These are phyloP conservation scores for Neocatenulostroma microsporum DNA, from an alignment of 2,329 filamentous ascomycete genomes.

Conservation along the genomic window DNA sequence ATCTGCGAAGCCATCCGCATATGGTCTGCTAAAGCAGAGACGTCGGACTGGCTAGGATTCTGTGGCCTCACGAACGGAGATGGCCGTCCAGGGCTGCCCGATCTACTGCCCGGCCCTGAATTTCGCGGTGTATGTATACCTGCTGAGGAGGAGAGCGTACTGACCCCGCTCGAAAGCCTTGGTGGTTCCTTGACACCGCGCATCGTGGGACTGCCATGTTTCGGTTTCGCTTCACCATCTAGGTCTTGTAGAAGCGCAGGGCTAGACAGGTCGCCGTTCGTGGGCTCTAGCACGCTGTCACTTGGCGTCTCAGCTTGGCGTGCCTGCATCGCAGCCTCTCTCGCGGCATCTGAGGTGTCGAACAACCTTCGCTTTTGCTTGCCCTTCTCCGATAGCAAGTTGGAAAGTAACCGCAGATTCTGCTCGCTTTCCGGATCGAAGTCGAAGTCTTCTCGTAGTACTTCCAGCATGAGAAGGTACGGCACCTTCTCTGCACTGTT, in stretches of 20 bases:
- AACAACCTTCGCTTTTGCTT: slow-evolving; percentile 45
- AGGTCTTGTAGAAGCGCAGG: slow-evolving; percentile 59
- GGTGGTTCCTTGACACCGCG: slow-evolving; percentile 33
- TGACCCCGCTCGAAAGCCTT: slow-evolving; percentile 54
- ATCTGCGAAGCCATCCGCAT: slow-evolving; percentile 84
- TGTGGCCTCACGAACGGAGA: slow-evolving; percentile 47
- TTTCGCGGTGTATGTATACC: slow-evolving; percentile 60
- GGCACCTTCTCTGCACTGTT: slow-evolving; percentile 84
- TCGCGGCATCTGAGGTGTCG: slow-evolving; percentile 55
- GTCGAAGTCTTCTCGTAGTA: slow-evolving; percentile 71
- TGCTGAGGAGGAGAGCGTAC: slow-evolving; percentile 52
- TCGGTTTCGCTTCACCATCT: slow-evolving; percentile 40
- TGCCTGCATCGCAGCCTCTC: slow-evolving; percentile 36
- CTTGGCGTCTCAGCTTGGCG: slow-evolving; percentile 37
- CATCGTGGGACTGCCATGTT: slow-evolving; percentile 16
- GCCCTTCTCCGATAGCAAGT: slow-evolving; percentile 59
- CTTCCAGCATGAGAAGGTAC: slow-evolving; percentile 76
- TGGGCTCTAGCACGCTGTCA: slow-evolving; percentile 80
- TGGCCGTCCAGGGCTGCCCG: slow-evolving; percentile 61
- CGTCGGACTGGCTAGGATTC: slow-evolving; percentile 64
- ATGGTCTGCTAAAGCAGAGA: slow-evolving; percentile 74
- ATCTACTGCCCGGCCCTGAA: slow-evolving; percentile 57
- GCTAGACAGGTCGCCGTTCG: slow-evolving; percentile 67
- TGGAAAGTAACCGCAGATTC: slow-evolving; percentile 60
- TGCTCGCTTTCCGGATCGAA: slow-evolving; percentile 69